Evolutionary conservation across 345 rosid genomes (phyloP), one percentile per base, ranked within the genome.

Genomic region (Limnanthes douglasii): DNA sequence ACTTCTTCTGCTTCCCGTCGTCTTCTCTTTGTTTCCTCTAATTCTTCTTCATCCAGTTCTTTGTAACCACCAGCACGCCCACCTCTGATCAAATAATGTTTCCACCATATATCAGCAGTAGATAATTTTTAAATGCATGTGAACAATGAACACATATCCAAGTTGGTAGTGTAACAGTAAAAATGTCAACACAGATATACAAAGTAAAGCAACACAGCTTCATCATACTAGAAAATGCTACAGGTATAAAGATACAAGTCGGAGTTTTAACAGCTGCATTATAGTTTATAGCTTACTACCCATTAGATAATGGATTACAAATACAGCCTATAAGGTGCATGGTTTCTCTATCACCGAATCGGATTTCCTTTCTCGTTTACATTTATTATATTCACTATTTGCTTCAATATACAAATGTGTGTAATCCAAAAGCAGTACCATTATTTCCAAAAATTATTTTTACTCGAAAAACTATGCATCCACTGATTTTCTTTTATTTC

Each of bases 61-160:
- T 90, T 90, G 60, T 90, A 90, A 39, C 99, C 99, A 55, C 96
- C 99, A 51, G 60, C 99, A 33, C 96, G 86, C 43, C 99, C 99
- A 57, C 99, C 99, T 62, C 99, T 90, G 50, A 47, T 6, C 33
- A 59, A 18, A 30, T 19, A 35, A 30, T 29, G 8, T 39, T 18
- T 45, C 22, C 32, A 21, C 35, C 26, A 41, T n/a, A 15, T 4
- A 22, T 45, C 38, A 41, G 41, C 35, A 38, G 29, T 18, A 12
- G 28, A 18, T 8, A 21, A 22, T 29, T 14, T 4, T 41, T 31
- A 26, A 43, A 42, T 5, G 37, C 7, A 20, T 33, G 4, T 33
- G 24, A 25, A 9, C 6, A 46, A 12, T 26, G 2, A 5, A 2
- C 23, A 45, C 6, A 5, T 8, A 8, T 12, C 26, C 11, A 36